A percentile compares a stretch with the other conserved stretches of the same genome.
These are phyloP conservation scores for Chlamydomonas sp. DNA, from an alignment of 139 green algal genomes.

Conservation along the genomic window DNA sequence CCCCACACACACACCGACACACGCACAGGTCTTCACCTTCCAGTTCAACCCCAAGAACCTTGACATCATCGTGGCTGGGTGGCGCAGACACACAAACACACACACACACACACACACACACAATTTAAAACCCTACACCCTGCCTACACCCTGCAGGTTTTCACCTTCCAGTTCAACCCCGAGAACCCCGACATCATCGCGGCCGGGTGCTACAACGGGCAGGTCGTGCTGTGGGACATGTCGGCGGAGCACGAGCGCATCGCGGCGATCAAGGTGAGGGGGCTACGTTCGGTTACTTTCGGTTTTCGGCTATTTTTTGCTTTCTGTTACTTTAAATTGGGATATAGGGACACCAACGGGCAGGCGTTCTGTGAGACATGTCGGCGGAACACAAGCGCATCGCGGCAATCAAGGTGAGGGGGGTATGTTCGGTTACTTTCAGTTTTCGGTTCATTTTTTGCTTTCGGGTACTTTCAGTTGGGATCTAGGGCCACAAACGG, in stretches of 20 bases:
- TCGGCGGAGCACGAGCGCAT: constrained; percentile 30
- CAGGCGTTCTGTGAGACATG: too few species aligned
- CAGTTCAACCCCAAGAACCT: constrained; percentile 68
- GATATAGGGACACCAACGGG: not conserved
- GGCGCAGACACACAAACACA: constrained; percentile 32
- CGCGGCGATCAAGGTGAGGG: constrained; percentile 1
- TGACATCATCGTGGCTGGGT: constrained; percentile 63
- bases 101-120: not conserved
- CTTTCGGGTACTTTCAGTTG: too few species aligned
- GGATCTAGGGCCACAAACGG: constrained; percentile 62
- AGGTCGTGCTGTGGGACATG: constrained; percentile 49
- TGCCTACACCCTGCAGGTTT: constrained; percentile 42
- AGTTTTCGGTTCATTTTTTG: too few species aligned
- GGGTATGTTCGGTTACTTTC: too few species aligned
- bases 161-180: constrained; percentile 73
- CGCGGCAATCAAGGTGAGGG: too few species aligned
- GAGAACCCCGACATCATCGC: constrained; percentile 58
- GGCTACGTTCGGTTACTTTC: too few species aligned
- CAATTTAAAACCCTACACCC: not conserved
- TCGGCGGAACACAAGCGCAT: too few species aligned
- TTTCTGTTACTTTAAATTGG: too few species aligned
- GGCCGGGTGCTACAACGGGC: constrained; percentile 69
- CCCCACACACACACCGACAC: not conserved
- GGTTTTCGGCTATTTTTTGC: too few species aligned
- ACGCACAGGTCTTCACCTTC: constrained; percentile 69